Evolutionary conservation across 1,139 yeast genomes (phyloP).

Genomic region (Hyphopichia khmerensis): DNA sequence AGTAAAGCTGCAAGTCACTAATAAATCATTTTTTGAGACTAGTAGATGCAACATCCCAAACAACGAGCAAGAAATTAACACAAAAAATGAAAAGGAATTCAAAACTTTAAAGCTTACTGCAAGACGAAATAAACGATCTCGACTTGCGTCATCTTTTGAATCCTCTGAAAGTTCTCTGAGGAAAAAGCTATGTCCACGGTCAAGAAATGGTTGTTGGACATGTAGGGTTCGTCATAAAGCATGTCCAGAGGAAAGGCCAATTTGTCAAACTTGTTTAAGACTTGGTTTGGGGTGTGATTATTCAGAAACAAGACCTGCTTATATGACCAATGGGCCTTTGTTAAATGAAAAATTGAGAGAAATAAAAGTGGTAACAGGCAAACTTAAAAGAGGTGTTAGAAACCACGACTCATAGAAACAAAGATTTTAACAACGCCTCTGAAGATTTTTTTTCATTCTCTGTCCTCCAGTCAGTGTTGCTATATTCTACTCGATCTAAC

Average conservation of each 20-base stretch:
- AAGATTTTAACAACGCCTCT: not conserved
- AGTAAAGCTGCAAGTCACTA: too few relatives aligned
- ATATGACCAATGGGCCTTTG: conserved; percentile 44
- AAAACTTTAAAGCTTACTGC: not conserved
- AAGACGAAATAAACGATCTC: not conserved
- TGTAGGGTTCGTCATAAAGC: conserved; percentile 65
- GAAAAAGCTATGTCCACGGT: conserved; percentile 31
- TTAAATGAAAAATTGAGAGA: conserved; percentile 48
- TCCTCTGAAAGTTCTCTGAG: conserved; percentile 8
- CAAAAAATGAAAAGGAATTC: not conserved
- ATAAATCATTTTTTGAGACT: too few relatives aligned
- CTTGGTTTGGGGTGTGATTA: conserved; percentile 55
- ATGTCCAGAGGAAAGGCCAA: conserved; percentile 62
- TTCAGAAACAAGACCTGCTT: conserved; percentile 51
- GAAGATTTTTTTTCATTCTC: not conserved
- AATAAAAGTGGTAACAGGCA: conserved; percentile 40
- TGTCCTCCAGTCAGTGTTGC: too few relatives aligned
- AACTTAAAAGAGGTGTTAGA: not conserved
- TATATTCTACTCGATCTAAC: too few relatives aligned
- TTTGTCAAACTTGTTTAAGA: conserved; percentile 53
- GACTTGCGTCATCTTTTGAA: not conserved
- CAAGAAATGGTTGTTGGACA: conserved; percentile 68
- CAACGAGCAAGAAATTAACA: not conserved
- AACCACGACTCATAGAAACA: not conserved
- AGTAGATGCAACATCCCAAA: too few relatives aligned